phyloP scores from a whole-genome alignment of 495 filamentous ascomycete species.

The Thozetella sp. region DNA sequence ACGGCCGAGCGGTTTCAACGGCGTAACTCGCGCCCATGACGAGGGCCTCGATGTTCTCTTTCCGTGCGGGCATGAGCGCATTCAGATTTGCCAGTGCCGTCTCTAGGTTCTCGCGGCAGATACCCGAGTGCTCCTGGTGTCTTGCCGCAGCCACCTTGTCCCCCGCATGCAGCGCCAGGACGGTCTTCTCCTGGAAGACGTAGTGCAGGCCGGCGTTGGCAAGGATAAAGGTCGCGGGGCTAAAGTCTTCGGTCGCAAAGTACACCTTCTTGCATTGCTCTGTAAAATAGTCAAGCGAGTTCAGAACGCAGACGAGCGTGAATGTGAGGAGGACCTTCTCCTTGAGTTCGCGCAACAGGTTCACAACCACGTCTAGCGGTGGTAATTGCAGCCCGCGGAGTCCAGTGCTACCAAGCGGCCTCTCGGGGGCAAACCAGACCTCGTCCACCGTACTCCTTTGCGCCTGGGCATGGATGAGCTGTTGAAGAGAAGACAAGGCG shows the following conservation, averaged over 20 bases:
- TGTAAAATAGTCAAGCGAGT: constrained; percentile 50
- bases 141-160: constrained; percentile 5
- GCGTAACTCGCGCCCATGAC: constrained; percentile 57
- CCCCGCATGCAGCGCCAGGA: constrained; percentile 13
- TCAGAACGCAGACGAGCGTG: constrained; percentile 29
- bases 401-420: constrained; percentile 26
- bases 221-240: constrained; percentile 51
- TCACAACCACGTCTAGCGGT: constrained; percentile 45
- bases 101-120: constrained; percentile 59
- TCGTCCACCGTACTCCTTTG: constrained; percentile 30
- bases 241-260: constrained; percentile 53
- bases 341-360: constrained; percentile 42
- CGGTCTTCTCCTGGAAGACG: constrained; percentile 48
- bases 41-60: constrained; percentile 59
- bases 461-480: constrained; percentile 51
- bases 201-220: constrained; percentile 57
- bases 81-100: constrained; percentile 53
- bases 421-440: constrained; percentile 37
- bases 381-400: constrained; percentile 52
- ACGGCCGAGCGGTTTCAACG: constrained; percentile 63
- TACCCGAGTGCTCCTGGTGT: constrained; percentile 29
- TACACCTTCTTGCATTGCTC: constrained; percentile 58
- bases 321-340: constrained; percentile 23
- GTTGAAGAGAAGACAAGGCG: constrained; percentile 55
- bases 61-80: constrained; percentile 55